Evolutionary conservation across 345 rosid genomes (phyloP).

Genomic region (Odontarrhena argentea): DNA sequence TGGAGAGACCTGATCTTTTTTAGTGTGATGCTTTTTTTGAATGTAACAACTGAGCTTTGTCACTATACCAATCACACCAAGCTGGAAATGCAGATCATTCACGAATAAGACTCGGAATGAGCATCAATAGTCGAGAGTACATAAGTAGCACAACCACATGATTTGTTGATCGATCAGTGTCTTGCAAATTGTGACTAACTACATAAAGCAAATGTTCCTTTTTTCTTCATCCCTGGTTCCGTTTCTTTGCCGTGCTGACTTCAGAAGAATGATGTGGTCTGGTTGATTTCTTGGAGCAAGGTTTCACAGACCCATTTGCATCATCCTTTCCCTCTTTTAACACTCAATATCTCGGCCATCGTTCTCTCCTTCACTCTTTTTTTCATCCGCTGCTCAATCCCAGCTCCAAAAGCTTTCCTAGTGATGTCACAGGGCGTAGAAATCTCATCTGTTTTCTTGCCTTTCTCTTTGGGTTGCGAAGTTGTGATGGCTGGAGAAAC

Average conservation of each 20-base stretch:
- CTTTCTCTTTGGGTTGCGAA: conserved; percentile 35
- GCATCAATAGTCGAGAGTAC: no score
- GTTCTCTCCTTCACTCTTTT: conserved; percentile 37
- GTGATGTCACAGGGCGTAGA: conserved; percentile 12
- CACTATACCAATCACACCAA: no score
- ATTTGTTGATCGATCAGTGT: no score
- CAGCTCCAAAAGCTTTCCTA: conserved; percentile 30
- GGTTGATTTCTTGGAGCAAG: conserved; percentile 16
- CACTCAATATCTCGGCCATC: conserved; percentile 13
- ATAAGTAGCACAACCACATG: no score
- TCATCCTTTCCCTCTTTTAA: neutral
- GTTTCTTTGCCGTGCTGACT: conserved; percentile 19
- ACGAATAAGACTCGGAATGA: no score
- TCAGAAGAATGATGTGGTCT: conserved; percentile 24
- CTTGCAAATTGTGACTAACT: neutral
- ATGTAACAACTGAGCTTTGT: no score
- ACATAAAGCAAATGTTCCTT: neutral
- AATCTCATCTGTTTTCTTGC: conserved; percentile 5
- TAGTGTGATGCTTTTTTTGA: no score
- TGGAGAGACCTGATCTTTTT: no score
- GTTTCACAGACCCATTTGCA: neutral
- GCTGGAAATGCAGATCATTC: no score
- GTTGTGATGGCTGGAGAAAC: conserved; percentile 1
- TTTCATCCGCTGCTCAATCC: conserved; percentile 45
- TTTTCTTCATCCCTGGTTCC: conserved; percentile 14